Base-by-base conservation (phyloP, 2,329 filamentous ascomycete species). In the Microsporum canis region DNA sequence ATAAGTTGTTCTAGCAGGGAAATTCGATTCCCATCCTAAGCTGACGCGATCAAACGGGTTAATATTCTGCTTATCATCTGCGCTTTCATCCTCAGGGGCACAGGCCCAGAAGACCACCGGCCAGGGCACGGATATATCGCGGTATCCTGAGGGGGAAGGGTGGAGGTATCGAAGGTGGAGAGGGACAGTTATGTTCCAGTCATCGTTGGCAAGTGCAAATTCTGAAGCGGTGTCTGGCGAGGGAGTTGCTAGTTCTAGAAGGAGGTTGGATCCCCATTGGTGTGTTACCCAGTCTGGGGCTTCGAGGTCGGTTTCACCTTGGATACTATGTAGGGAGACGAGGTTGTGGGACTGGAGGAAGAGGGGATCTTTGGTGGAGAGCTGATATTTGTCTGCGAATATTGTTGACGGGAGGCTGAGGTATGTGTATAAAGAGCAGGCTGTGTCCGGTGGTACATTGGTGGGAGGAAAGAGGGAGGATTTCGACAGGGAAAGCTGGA, bases 71-170 rank as follows among this genome's bases (percentile, higher is more conserved):
- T 88, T 87, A 0, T 45, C 41, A 0, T 80, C 80, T 0, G 82
- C 23, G 29, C 10, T 29, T 10, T 64, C 67, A 38, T 70, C 67
- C 34, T 72, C 72, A 38, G 75, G 73, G 41, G 77, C 73, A 70
- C 92, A 97, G 0, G 91, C 90, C 91, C 91, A 96, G 77, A 96
- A 96, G 0, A 96, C 82, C 0, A 84, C 82, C 0, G 92, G 92
- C 77, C 88, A 91, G 0, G 92, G 88, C 0, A 94, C 72, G n/a
- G 84, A 76, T 0, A 85, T 73, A 3, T 78, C 66, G 1, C 75
- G 72, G 64, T 83, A 78, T 2, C 85, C 85, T 2, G 78, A 78
- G 49, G 73, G 71, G 0, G 80, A 79, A 0, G 88, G 88, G 4
- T 79, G 75, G 3, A 95, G 79, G 71, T 96, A 97, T 36, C 92